Conservation (phyloP, 2,329 filamentous ascomycete species). For the Phaeosphaeria sp. region DNA sequence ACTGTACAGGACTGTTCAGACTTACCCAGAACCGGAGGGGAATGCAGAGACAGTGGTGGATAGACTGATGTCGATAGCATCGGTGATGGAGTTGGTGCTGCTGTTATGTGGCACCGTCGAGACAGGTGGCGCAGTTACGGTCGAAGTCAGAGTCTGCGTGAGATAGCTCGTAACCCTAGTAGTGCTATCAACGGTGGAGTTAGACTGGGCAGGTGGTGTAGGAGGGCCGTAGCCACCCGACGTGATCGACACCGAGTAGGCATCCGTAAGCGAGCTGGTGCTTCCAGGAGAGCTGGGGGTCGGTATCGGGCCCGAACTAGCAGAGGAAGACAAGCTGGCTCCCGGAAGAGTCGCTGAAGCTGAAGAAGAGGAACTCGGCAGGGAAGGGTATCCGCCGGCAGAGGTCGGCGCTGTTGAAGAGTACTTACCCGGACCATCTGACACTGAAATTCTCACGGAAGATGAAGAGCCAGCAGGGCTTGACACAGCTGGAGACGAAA, state of each 20-base stretch:
- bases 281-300: not conserved
- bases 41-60: slow-evolving; percentile 22
- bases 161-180: slow-evolving; percentile 34
- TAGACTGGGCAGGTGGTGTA: slow-evolving; percentile 12
- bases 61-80: slow-evolving; percentile 24
- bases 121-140: slow-evolving; percentile 19
- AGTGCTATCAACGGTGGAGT: slow-evolving; percentile 21
- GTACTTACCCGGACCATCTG: not conserved
- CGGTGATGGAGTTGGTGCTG: slow-evolving; percentile 22
- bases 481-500: not conserved
- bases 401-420: not conserved
- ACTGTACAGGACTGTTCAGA: not conserved
- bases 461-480: not conserved
- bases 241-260: slow-evolving; percentile 14
- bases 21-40: slow-evolving; percentile 38
- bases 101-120: slow-evolving; percentile 12
- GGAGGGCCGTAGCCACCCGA: slow-evolving; percentile 13
- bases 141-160: slow-evolving; percentile 28
- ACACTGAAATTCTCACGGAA: not conserved
- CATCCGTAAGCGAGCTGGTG: not conserved
- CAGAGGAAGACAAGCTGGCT: slow-evolving; percentile 8
- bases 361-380: not conserved
- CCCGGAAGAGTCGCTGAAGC: not conserved
- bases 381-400: not conserved
- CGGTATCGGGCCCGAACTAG: not conserved